phyloP scores from a whole-genome alignment of 164 flowering plant genomes.

The Warburgia ugandensis region DNA sequence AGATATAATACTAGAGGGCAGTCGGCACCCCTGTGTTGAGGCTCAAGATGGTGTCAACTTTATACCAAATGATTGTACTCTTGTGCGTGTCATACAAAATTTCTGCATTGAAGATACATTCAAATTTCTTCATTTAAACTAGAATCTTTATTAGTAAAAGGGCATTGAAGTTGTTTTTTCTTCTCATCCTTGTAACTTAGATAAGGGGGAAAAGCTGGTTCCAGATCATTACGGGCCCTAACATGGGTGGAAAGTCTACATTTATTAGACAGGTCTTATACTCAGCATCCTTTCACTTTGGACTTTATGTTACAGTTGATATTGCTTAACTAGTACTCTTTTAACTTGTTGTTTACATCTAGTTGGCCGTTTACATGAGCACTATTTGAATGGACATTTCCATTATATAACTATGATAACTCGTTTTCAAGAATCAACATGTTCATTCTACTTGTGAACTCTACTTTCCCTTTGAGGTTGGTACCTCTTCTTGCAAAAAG shows the following conservation, averaged over 20 bases:
- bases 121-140: no score
- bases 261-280: constrained; percentile 80
- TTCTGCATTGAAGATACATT: constrained; percentile 1
- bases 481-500: no score
- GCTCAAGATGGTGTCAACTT: constrained; percentile 99
- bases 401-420: no score
- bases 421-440: no score
- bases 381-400: no score
- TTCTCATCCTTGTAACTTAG: constrained; percentile 26
- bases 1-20: constrained; percentile 78
- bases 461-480: no score
- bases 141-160: neutral
- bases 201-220: constrained; percentile 92
- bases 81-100: constrained; percentile 46
- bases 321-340: no score
- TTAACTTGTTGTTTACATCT: no score
- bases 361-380: no score
- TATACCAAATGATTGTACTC: constrained; percentile 92
- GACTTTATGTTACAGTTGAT: neutral
- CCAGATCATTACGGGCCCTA: constrained; percentile 97
- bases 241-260: constrained; percentile 99
- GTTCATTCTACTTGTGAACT: no score
- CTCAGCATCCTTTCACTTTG: neutral
- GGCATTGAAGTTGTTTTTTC: neutral
- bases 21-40: constrained; percentile 98